Base-by-base conservation (phyloP, 805 yeast genomes). In the Blastobotrys americana region DNA sequence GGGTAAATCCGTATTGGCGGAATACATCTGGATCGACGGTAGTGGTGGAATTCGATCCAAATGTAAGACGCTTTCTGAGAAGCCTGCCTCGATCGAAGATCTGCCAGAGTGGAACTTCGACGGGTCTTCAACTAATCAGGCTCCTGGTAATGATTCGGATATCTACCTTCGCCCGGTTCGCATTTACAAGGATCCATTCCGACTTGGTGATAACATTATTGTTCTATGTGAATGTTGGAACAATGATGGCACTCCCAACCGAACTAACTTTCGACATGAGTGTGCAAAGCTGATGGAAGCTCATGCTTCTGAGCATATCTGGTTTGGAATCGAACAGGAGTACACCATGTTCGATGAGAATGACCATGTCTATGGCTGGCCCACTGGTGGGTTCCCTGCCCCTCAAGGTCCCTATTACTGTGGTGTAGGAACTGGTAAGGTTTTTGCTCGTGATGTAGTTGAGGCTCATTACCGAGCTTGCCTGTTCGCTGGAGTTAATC, bases 321-420 rank as follows among this genome's bases (percentile, higher is more conserved):
- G 98, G 98, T 93, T 93, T 60, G 98, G 98, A 70, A 76, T 93
- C 60, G 98, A 93, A 74, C 98, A 93, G 76, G 98, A 93, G 71
- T 93, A 93, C 76, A 93, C 98, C 56, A 72, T 93, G 67, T 85
- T 93, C 63, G 98, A 93, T 69, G 82, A 84, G 67, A 82, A 69
- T 61, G 95, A 85, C 68, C 72, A 82, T 61, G 88, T 84, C 52
- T 93, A 89, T 70, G 97, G 96, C 55, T 93, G 98, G 98, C 98
- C 98, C 70, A 82, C 85, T 76, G 97, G 97, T 60, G 98, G 97
- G 53, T 93, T 78, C 94, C 98, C 98, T 66, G 97, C 96, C 58
- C 97, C 98, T 55, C 98, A 93, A 74, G 98, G 98, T 56, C 98
- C 98, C 51, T 93, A 93, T 84, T 93, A 93, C 82, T 93, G 98